Conservation (phyloP, 228 moss, liverwort and hornwort genomes). For the Sphagnum fallax region DNA sequence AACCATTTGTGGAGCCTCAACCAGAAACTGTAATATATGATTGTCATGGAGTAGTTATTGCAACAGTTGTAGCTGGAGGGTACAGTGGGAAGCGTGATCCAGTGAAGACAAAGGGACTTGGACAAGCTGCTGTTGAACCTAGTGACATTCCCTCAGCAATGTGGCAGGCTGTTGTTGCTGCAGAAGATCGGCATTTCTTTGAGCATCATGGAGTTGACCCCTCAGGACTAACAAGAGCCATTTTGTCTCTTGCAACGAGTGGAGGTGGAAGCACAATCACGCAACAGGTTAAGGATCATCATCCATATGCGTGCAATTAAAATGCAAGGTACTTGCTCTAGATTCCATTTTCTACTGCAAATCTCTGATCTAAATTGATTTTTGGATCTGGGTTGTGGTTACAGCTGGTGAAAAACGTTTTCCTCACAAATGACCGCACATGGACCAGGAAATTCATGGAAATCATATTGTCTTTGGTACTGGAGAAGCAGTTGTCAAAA, state of each 20-base stretch:
- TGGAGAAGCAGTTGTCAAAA: slow-evolving; percentile 87
- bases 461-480: slow-evolving; percentile 68
- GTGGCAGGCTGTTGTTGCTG: slow-evolving; percentile 98
- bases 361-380: too few relatives aligned
- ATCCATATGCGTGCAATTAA: too few relatives aligned
- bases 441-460: slow-evolving; percentile 93
- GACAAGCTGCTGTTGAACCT: slow-evolving; percentile 30
- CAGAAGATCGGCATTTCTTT: slow-evolving; percentile 92
- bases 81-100: slow-evolving; percentile 27
- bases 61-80: slow-evolving; percentile 57
- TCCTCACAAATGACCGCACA: slow-evolving; percentile 75
- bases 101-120: slow-evolving; percentile 17
- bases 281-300: slow-evolving; percentile 54
- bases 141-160: slow-evolving; percentile 73
- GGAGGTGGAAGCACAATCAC: slow-evolving; percentile 99
- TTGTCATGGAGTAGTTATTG: slow-evolving; percentile 78
- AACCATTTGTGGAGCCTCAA: slow-evolving; percentile 28
- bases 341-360: neutral
- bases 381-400: neutral
- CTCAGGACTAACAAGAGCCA: slow-evolving; percentile 67
- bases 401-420: slow-evolving; percentile 87
- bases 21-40: slow-evolving; percentile 70
- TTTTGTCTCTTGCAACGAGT: slow-evolving; percentile 58
- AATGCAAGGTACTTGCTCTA: too few relatives aligned
- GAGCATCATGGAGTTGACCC: slow-evolving; percentile 92